Evolutionary conservation across 2,329 filamentous ascomycete species (phyloP).

Genomic region (Sclerotinia subarctica): DNA sequence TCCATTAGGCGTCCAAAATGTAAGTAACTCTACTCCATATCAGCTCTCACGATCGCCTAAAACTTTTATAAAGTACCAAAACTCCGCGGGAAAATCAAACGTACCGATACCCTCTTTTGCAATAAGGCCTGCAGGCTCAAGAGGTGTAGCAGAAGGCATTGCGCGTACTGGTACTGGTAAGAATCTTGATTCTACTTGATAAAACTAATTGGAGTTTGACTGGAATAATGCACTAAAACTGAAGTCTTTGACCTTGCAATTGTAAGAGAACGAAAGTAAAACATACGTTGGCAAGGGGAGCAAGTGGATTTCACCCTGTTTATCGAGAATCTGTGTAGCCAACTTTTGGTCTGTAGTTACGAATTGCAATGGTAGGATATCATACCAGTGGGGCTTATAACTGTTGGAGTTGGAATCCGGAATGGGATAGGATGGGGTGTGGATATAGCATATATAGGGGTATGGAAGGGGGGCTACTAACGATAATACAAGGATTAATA

Average conservation of each 20-base stretch:
- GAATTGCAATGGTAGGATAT: neutral
- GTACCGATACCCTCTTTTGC: neutral
- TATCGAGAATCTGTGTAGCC: neutral
- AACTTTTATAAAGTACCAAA: neutral
- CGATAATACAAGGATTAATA: neutral
- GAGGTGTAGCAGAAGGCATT: neutral
- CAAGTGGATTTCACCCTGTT: neutral
- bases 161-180: neutral
- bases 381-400: neutral
- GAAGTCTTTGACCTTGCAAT: neutral
- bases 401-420: neutral
- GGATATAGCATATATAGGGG: neutral
- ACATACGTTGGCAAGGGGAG: neutral
- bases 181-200: neutral
- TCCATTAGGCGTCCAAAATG: constrained; percentile 33
- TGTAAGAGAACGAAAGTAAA: neutral
- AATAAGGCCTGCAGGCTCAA: neutral
- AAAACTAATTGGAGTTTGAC: neutral
- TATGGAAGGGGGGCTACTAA: neutral
- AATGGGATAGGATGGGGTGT: neutral
- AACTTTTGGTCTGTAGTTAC: neutral
- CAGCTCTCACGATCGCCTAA: constrained; percentile 24
- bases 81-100: neutral
- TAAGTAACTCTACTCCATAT: too few relatives aligned
- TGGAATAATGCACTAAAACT: neutral